Evolutionary conservation across 2,329 filamentous ascomycete species (phyloP).

Genomic region (Talaromyces pinophilus): DNA sequence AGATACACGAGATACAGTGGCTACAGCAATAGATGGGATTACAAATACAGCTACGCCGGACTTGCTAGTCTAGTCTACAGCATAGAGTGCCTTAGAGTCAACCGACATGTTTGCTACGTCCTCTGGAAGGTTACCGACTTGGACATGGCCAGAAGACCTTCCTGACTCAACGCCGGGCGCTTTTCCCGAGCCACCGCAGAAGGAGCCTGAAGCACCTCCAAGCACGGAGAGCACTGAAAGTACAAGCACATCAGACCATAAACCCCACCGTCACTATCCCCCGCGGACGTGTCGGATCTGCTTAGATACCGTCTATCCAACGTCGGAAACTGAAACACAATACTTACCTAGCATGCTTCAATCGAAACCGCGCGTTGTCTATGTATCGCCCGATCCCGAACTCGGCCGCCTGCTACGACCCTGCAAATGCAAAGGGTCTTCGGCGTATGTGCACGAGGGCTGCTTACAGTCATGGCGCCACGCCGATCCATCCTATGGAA

Average conservation of each 20-base stretch:
- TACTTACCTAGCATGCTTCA: conserved; percentile 60
- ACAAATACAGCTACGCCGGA: background rate
- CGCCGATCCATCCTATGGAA: conserved; percentile 64
- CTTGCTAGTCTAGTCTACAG: background rate
- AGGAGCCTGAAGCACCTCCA: conserved; percentile 23
- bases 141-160: conserved; percentile 24
- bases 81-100: background rate
- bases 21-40: background rate
- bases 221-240: conserved; percentile 25
- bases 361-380: conserved; percentile 60
- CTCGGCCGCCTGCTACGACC: conserved; percentile 80
- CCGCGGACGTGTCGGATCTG: conserved; percentile 86
- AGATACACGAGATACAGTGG: background rate
- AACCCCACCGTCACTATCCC: conserved; percentile 58
- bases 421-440: conserved; percentile 89
- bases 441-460: conserved; percentile 90
- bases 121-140: conserved; percentile 10
- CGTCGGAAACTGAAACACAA: conserved; percentile 58
- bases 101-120: conserved; percentile 11
- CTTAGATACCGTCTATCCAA: conserved; percentile 68
- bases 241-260: conserved; percentile 24
- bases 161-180: conserved; percentile 8
- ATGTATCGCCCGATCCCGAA: conserved; percentile 72
- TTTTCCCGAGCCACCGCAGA: conserved; percentile 15
- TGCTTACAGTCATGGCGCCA: conserved; percentile 83